Percentiles rank a stretch among this genome's conserved stretches.
Evolutionary conservation across 2,329 filamentous ascomycete genomes (phyloP).

Genomic region (Volutella citrinella): DNA sequence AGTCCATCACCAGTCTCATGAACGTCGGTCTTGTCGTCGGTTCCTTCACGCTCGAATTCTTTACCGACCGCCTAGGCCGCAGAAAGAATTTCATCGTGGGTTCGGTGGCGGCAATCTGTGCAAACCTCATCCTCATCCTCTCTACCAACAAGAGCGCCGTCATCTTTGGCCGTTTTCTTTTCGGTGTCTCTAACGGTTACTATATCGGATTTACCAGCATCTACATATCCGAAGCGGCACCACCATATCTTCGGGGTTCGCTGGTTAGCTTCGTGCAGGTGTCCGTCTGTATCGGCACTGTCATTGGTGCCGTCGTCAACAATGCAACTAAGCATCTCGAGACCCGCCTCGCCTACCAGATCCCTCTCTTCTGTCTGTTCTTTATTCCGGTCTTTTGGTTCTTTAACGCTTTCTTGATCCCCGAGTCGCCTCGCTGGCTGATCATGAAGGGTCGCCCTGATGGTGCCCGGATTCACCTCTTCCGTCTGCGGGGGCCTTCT

Average conservation of each 20-base stretch:
- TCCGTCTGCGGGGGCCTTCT: conserved; percentile 16
- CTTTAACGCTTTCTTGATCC: conserved; percentile 14
- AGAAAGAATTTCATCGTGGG: too few relatives aligned
- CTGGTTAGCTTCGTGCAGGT: conserved; percentile 20
- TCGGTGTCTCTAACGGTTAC: conserved; percentile 20
- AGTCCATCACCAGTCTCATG: too few relatives aligned
- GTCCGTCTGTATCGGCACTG: conserved; percentile 19
- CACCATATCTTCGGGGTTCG: conserved; percentile 19
- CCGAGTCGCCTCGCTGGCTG: conserved; percentile 20
- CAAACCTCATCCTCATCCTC: too few relatives aligned
- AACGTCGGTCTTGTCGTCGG: too few relatives aligned
- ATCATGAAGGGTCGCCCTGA: conserved; percentile 18
- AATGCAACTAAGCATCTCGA: conserved; percentile 19
- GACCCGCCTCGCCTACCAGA: conserved; percentile 18
- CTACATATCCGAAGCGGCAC: conserved; percentile 19
- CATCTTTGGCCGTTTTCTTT: conserved; percentile 15
- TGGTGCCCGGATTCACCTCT: conserved; percentile 13
- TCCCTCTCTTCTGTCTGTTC: conserved; percentile 19
- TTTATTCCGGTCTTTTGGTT: conserved; percentile 13
- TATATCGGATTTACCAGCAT: conserved; percentile 24
- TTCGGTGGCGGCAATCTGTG: too few relatives aligned
- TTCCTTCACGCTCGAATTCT: too few relatives aligned
- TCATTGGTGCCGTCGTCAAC: conserved; percentile 19
- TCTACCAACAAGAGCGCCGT: too few relatives aligned
- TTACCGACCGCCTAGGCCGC: too few relatives aligned